phyloP scores from a whole-genome alignment of 495 filamentous ascomycete genomes.

The Neurospora sp. region DNA sequence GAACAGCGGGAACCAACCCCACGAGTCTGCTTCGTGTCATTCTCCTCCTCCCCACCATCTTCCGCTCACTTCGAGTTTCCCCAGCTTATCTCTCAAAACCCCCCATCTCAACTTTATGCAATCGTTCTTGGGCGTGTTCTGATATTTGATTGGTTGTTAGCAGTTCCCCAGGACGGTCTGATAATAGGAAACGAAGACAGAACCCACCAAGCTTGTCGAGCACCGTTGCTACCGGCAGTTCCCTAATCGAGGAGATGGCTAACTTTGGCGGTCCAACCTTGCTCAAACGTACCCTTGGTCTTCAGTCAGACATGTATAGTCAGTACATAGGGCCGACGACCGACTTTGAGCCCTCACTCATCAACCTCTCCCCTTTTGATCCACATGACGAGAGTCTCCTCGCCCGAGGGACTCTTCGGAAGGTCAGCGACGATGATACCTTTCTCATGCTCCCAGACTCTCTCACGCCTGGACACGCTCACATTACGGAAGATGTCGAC shows the following conservation, averaged over 20 bases:
- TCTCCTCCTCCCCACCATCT: background rate
- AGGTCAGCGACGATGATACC: slow-evolving; percentile 71
- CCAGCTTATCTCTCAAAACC: background rate
- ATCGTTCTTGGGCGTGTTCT: slow-evolving; percentile 15
- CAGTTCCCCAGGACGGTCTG: slow-evolving; percentile 43
- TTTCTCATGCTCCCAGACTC: slow-evolving; percentile 71
- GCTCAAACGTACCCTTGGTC: slow-evolving; percentile 54
- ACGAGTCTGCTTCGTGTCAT: slow-evolving; percentile 6
- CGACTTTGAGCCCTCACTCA: slow-evolving; percentile 63
- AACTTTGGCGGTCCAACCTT: slow-evolving; percentile 50
- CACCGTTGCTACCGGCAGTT: slow-evolving; percentile 39
- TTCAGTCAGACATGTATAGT: slow-evolving; percentile 52
- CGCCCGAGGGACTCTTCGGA: slow-evolving; percentile 59
- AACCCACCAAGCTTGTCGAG: slow-evolving; percentile 45
- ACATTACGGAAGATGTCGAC: slow-evolving; percentile 55
- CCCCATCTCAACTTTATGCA: slow-evolving; percentile 4
- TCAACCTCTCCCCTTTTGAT: slow-evolving; percentile 62
- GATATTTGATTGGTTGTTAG: slow-evolving; percentile 34
- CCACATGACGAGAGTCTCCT: slow-evolving; percentile 61
- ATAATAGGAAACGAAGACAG: slow-evolving; percentile 42
- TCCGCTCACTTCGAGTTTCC: background rate
- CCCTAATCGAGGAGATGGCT: slow-evolving; percentile 50
- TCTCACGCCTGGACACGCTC: slow-evolving; percentile 50
- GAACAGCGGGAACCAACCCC: slow-evolving; percentile 5
- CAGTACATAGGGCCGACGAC: slow-evolving; percentile 60